phyloP scores from a whole-genome alignment of 75 land plant genomes.

The Picea sitchensis region DNA sequence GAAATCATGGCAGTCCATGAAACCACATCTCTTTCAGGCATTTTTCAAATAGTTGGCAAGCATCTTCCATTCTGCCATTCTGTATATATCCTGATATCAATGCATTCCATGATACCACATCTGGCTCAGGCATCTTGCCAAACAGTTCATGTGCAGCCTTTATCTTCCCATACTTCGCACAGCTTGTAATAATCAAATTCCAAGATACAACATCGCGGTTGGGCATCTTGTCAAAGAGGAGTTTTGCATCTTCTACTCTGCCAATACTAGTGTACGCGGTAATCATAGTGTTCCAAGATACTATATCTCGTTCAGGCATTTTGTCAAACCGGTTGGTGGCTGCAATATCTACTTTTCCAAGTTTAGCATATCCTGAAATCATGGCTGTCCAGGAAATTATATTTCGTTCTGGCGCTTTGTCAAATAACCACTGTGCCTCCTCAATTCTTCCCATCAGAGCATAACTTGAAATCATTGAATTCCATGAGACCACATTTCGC shows the following conservation, averaged over 20 bases:
- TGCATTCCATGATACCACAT: conserved; percentile 37
- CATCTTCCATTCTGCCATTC: conserved; percentile 14
- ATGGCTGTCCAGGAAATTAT: conserved; percentile 47
- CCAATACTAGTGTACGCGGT: conserved; percentile 31
- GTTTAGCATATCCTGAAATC: conserved; percentile 30
- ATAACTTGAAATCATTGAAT: no score
- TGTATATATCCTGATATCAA: conserved; percentile 34
- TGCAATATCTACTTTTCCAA: conserved; percentile 40
- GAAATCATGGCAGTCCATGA: no score
- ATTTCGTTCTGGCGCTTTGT: conserved; percentile 31
- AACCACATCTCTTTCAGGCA: conserved; percentile 24
- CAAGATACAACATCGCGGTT: not conserved
- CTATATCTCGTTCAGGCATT: conserved; percentile 54
- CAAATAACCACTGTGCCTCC: conserved; percentile 21
- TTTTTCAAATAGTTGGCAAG: conserved; percentile 37
- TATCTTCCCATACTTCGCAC: not conserved
- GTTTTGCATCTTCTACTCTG: conserved; percentile 37
- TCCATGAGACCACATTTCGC: no score
- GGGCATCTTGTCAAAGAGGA: conserved; percentile 33
- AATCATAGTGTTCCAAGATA: conserved; percentile 62
- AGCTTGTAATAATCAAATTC: conserved; percentile 1
- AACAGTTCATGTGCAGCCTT: conserved; percentile 12
- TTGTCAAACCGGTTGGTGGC: conserved; percentile 40
- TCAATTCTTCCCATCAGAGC: conserved; percentile 11
- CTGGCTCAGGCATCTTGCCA: conserved; percentile 31